Percentiles rank a stretch among this genome's conserved stretches.
These are phyloP conservation scores for Iberis pinnata DNA, from an alignment of 345 rosid species.

Conservation along the genomic window DNA sequence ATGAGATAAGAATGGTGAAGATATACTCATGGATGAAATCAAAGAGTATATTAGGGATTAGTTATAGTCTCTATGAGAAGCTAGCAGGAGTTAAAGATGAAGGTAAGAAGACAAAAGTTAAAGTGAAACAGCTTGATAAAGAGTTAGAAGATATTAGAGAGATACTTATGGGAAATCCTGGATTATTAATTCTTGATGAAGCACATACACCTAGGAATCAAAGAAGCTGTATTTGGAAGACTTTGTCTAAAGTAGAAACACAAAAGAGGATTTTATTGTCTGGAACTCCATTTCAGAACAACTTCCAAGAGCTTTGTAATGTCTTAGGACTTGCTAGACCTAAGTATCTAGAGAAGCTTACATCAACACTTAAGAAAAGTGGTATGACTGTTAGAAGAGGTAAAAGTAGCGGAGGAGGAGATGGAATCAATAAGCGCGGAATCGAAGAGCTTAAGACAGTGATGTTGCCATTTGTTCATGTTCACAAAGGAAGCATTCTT, in stretches of 20 bases:
- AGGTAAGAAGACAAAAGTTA: conserved; percentile 16
- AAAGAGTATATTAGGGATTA: conserved; percentile 51
- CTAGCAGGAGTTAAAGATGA: conserved; percentile 40
- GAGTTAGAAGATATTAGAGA: conserved; percentile 30
- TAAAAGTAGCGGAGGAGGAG: not conserved
- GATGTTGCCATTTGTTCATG: conserved; percentile 60
- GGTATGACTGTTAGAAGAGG: conserved; percentile 28
- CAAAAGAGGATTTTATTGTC: conserved; percentile 63
- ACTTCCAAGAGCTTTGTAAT: conserved; percentile 53
- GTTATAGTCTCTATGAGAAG: conserved; percentile 51
- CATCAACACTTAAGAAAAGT: conserved; percentile 26
- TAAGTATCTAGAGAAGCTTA: conserved; percentile 23
- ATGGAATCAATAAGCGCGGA: conserved; percentile 17
- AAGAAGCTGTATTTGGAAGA: conserved; percentile 51
- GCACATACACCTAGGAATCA: conserved; percentile 73
- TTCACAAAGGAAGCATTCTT: conserved; percentile 65
- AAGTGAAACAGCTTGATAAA: conserved; percentile 3
- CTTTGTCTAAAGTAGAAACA: conserved; percentile 44
- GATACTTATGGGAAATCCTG: conserved; percentile 41
- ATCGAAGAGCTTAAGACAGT: conserved; percentile 29
- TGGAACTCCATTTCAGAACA: conserved; percentile 87
- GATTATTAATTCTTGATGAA: conserved; percentile 61
- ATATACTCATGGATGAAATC: conserved; percentile 52
- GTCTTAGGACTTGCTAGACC: conserved; percentile 34
- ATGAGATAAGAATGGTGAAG: conserved; percentile 43